A percentile compares a stretch with the other conserved stretches of the same genome.
Conservation (phyloP, 306 rosid species). For the Hippophae tibetana region DNA sequence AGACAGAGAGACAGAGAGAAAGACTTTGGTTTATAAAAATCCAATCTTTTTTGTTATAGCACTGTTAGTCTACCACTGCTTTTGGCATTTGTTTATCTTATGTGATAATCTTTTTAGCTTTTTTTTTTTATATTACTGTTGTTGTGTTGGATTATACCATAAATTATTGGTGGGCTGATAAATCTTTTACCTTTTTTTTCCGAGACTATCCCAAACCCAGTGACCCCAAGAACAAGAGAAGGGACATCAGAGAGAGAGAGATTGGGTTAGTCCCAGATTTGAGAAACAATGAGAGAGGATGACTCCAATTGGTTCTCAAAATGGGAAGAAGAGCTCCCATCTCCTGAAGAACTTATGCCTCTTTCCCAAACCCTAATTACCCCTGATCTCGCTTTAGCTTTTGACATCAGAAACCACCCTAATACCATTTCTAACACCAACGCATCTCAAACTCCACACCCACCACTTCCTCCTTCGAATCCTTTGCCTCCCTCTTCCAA, state of each 20-base stretch:
- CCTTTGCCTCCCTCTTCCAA: conserved; percentile 35
- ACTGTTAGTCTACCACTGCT: too few species aligned
- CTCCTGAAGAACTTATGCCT: conserved; percentile 79
- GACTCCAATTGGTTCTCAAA: conserved; percentile 80
- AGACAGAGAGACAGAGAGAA: too few species aligned
- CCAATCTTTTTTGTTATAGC: too few species aligned
- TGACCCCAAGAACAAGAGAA: not conserved
- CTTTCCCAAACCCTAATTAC: conserved; percentile 93
- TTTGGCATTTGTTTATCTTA: too few species aligned
- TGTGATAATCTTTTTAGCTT: too few species aligned
- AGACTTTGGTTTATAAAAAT: too few species aligned
- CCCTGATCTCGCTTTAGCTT: conserved; percentile 88
- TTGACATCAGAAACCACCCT: conserved; percentile 51
- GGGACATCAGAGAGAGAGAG: not conserved
- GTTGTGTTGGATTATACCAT: too few species aligned
- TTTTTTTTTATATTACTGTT: too few species aligned
- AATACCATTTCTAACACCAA: conserved; percentile 1
- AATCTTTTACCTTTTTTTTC: not conserved
- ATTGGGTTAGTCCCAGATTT: not conserved
- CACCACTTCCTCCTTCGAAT: conserved; percentile 22
- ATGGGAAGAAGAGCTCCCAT: conserved; percentile 85
- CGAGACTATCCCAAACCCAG: not conserved
- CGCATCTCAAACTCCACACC: conserved; percentile 17
- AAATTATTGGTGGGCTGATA: not conserved
- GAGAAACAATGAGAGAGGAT: conserved; percentile 63